phyloP scores from a whole-genome alignment of 331 rosid genomes.

The Phaseolus coccineus region DNA sequence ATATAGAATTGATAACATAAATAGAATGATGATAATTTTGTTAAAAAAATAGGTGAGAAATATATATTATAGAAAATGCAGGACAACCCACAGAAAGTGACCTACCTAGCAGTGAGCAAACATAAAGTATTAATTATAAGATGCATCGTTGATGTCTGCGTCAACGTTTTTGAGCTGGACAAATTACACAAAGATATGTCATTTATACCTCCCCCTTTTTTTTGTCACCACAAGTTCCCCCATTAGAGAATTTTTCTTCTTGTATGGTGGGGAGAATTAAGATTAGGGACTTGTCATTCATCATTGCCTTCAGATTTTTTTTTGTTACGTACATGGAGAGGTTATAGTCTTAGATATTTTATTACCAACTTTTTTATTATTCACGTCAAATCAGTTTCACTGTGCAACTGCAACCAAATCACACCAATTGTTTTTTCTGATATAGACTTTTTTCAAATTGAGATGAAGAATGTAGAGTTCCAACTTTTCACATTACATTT shows the following conservation, averaged over 20 bases:
- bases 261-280: neutral
- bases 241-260: neutral
- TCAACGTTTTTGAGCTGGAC: slow-evolving; percentile 33
- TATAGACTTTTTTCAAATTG: too few relatives aligned
- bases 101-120: neutral
- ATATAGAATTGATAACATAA: too few relatives aligned
- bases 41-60: too few relatives aligned
- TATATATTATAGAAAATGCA: neutral
- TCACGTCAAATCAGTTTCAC: too few relatives aligned
- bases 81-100: neutral
- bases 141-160: slow-evolving; percentile 34
- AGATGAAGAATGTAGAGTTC: too few relatives aligned
- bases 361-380: neutral
- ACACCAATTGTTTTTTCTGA: too few relatives aligned
- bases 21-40: too few relatives aligned
- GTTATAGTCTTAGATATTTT: slow-evolving; percentile 22
- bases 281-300: neutral
- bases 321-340: neutral
- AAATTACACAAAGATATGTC: neutral
- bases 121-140: neutral
- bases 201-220: neutral
- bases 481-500: too few relatives aligned
- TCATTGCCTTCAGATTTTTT: slow-evolving; percentile 5
- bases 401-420: too few relatives aligned
- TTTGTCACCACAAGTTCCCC: slow-evolving; percentile 20